Base-by-base conservation (phyloP, 2,329 filamentous ascomycete genomes). In the Trichophyton rubrum region DNA sequence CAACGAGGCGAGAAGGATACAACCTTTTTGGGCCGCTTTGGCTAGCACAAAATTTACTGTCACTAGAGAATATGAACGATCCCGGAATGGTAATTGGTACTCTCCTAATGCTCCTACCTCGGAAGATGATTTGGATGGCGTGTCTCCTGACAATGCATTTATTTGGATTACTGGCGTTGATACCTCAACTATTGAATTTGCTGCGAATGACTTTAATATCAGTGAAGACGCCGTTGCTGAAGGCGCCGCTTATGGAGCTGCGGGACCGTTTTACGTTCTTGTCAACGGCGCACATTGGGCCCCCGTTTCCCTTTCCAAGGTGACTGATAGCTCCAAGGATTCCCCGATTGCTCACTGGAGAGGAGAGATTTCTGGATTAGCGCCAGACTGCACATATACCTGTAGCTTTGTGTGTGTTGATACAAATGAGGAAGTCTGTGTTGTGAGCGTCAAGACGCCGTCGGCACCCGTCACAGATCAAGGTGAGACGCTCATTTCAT, bases 1-100 rank as follows among this genome's bases (percentile, higher is more conserved):
- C 70, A 90, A 90, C 62, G 89, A 93, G 73, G 90, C 95, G 66
- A 82, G 91, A 73, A 89, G 90, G 72, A 86, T 90, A 70, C 91
- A 96, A 75, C 91, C 91, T 56, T 83, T 96, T 65, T 96, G 91
- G 91, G 90, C 91, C 65, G 91, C 91, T 56, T 82, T 96, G 67
- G 91, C 91, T 58, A 96, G 90, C 76, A 96, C 91, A 70, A 96
- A 96, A 80, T 91, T 96, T 71, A 92, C 93, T 68, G 90, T 96
- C 75, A 86, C 95, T 70, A 93, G 95, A 77, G 91, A 90, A 74
- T 89, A 89, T 67, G 87, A 90, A 75, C 83, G 95, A 71, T 92
- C 88, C 74, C 77, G 82, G 66, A 73, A 72, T 59, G 65, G 62
- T 27, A 60, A 56, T 24, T 66, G 64, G 64, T 66, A 62, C 33